Evolutionary conservation across 805 yeast species (phyloP), one percentile per base, ranked within the genome.

Genomic region (Tetrapisispora fleetii): DNA sequence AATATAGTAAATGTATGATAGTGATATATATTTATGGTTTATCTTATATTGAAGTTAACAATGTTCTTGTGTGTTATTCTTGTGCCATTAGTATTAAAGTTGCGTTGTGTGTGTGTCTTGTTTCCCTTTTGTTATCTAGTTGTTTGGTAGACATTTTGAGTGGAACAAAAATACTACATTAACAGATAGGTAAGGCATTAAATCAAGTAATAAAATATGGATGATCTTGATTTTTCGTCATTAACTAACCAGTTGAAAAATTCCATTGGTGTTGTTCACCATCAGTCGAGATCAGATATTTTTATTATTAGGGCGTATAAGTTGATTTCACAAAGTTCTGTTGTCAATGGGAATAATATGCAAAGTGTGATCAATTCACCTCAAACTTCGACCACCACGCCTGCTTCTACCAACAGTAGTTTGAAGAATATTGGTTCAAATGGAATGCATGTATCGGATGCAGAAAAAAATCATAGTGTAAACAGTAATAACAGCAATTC

Each of bases 241-340:
- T 47, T 54, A 37, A 50, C 54, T 24, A 46, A 48, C 27, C 57
- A 54, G 30, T 43, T 54, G 22, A 46, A 46, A 35, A 48, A 52
- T 13, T 42, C 52, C 13, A 49, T 51, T 24, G 54, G 53, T 39
- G 46, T 54, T 14, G 48, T 54, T 52, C 63, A 57, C 46, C 61
- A 58, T 46, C 63, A 59, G 45, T 47, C 54, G 4, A 56, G 55
- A 44, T 48, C 60, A 35, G 66, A 62, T 54, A 56, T 60, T 1
- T 62, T 59, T 37, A 55, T 62, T 27, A 62, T 62, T 24, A 57
- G 56, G 45, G 58, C 58, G 2, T 60, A 55, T 40, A 52, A 54
- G 35, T 30, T 60, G 14, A 40, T 60, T 16, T 53, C 62, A 4
- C 50, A 54, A 45, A 54, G 52, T 21, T 49, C 58, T 1, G 52